Evolutionary conservation across 2,329 filamentous ascomycete species (phyloP), one percentile per base, ranked within the genome.

Genomic region (Nemania sp.): DNA sequence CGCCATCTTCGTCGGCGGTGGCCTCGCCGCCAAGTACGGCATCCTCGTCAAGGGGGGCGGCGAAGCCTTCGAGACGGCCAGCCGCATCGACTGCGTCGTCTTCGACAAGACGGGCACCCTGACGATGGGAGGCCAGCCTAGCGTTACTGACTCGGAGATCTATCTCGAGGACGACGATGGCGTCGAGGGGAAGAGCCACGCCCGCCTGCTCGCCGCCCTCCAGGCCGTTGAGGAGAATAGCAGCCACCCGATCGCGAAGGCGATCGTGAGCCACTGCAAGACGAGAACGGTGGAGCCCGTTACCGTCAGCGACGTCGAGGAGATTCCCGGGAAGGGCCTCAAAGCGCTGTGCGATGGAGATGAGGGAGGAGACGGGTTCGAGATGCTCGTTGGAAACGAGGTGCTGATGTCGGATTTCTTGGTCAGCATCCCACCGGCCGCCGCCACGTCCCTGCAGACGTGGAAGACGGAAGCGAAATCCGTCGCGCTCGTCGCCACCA

Each of bases 61-160:
- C 35, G 90, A 93, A 72, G 91, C 91, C 0, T 94, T 95, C 71
- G 90, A 94, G 73, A 91, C 92, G 76, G 91, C 91, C 3, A 92
- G 90, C 72, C 85, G 84, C 11, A 81, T 93, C 46, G 87, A 92
- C 72, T 89, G 88, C 54, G 87, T 95, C 40, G 89, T 95, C 0
- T 95, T 96, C 72, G 91, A 96, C 80, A 95, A 96, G 80, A 96
- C 91, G 0, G 91, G 91, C 1, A 96, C 91, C 0, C 78, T 96
- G 59, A 95, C 91, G 0, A 79, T 89, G 68, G 80, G 90, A 4
- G 90, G 89, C 6, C 87, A 91, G 65, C 90, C 90, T 0, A 84
- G 80, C 29, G 87, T 94, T 20, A 90, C 86, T 0, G 82, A 87
- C 65, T 78, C 77, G 11, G 69, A 74, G 42, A 53, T 83, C 3